Base-by-base conservation (phyloP, 352 stramenopile species). In the Saprolegnia parasitica region DNA sequence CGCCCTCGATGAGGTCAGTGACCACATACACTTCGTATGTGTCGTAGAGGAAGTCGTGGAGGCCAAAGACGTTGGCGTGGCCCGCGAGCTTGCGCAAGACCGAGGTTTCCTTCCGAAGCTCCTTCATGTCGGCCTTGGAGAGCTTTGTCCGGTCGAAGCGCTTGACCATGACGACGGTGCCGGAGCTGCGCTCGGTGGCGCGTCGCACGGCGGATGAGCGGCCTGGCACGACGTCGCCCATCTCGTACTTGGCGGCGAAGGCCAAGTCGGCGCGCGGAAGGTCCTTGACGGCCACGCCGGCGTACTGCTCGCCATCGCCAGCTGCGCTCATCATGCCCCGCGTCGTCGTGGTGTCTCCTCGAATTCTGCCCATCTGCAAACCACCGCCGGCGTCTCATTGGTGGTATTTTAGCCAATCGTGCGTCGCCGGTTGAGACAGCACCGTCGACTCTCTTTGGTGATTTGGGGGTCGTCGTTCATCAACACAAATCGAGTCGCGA, bases 41-140 rank as follows among this genome's bases (percentile, higher is more conserved):
- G 45, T 97, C 90, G 40, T 90, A 77, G 61, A 94, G 98, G 75
- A 98, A 96, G 65, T 96, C 93, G 40, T 92, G 74, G n/a, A 97
- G 78, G 52, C 77, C 83, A 80, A 97, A 92, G 68, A 97, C 96
- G 73, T 97, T 89, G 11, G 84, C 76, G 71, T 97, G 90, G 64
- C 93, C 58, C 39, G 18, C 72, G 76, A 96, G 83, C 71, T 85
- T 18, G 10, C 11, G 78, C 71, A 96, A 73, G 67, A 96, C 54
- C 23, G 54, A 96, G 67, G 73, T n/a, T n/a, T 49, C 42, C 42
- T 49, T 49, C 42, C 42, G 42, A 3, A 49, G 42, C 42, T 49
- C 42, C 42, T 49, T 49, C 42, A 49, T 49, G 42, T 49, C 42
- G 42, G 42, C 42, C 42, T 49, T 49, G 42, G 42, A 49, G 42